These are phyloP conservation scores for Phyllachora maydis DNA, from an alignment of 2,329 filamentous ascomycete species.

Conservation along the genomic window DNA sequence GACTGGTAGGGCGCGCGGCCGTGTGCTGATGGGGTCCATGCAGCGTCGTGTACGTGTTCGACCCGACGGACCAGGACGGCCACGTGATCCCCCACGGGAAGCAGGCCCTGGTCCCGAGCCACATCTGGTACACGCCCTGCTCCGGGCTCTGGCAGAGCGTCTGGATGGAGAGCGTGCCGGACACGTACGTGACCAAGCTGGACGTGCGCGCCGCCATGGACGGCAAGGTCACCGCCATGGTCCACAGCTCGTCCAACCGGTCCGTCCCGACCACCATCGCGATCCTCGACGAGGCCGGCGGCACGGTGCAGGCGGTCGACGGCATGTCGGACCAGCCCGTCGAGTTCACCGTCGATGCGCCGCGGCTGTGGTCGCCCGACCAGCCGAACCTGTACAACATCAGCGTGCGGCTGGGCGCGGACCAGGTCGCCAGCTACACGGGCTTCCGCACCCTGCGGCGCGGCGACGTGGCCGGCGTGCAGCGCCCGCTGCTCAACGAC, in stretches of 20 bases:
- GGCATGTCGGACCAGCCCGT: conserved; percentile 28
- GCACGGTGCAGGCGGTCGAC: conserved; percentile 19
- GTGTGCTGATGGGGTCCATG: too few species aligned
- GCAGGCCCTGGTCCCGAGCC: conserved; percentile 31
- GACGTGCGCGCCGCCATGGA: conserved; percentile 36
- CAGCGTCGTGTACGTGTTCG: conserved; percentile 42
- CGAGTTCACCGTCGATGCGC: conserved; percentile 29
- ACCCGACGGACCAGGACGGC: conserved; percentile 38
- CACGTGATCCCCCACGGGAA: conserved; percentile 46
- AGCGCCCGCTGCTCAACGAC: conserved; percentile 45
- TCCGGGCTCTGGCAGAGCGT: conserved; percentile 58
- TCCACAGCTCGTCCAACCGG: conserved; percentile 20
- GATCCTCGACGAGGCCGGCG: conserved; percentile 14
- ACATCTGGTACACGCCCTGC: conserved; percentile 54
- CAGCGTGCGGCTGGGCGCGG: conserved; percentile 26
- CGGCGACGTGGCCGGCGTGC: conserved; percentile 32
- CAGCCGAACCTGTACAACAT: conserved; percentile 44
- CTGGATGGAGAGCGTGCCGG: conserved; percentile 45
- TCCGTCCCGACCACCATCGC: conserved; percentile 14
- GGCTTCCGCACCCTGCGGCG: conserved; percentile 44
- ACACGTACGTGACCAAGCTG: conserved; percentile 33
- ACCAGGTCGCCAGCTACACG: conserved; percentile 41
- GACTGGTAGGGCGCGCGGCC: neutral
- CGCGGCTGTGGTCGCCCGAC: conserved; percentile 43
- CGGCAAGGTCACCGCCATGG: conserved; percentile 30